Percentiles rank a stretch among this genome's conserved stretches.
Evolutionary conservation across 2,329 filamentous ascomycete species (phyloP).

Genomic region (Coniochaeta pulveracea): DNA sequence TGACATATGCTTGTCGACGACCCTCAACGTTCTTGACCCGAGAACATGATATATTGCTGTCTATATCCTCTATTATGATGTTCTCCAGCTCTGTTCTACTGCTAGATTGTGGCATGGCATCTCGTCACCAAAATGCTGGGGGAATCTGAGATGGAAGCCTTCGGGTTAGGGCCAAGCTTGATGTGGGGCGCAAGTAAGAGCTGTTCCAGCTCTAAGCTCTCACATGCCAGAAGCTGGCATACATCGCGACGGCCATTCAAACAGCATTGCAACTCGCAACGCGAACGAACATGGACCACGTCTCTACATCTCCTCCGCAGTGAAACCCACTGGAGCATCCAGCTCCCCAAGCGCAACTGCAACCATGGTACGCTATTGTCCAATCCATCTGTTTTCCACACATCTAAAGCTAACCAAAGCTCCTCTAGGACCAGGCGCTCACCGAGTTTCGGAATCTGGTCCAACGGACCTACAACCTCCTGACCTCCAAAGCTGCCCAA

Average conservation of each 20-base stretch:
- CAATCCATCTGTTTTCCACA: too few species aligned
- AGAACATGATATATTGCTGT: too few species aligned
- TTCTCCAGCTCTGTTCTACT: too few species aligned
- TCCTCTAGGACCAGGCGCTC: background rate
- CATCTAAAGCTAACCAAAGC: background rate
- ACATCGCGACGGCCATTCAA: background rate
- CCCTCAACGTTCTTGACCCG: too few species aligned
- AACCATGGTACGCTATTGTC: background rate
- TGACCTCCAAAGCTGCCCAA: constrained; percentile 40
- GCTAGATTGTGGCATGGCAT: too few species aligned
- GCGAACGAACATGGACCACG: background rate
- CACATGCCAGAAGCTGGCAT: constrained; percentile 2
- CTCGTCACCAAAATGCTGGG: too few species aligned
- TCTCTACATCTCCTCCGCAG: constrained; percentile 1
- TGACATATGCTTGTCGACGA: too few species aligned
- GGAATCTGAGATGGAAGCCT: too few species aligned
- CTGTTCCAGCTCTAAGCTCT: background rate
- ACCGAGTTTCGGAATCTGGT: constrained; percentile 14
- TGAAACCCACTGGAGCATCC: background rate
- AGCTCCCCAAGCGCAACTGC: background rate
- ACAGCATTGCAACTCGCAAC: background rate
- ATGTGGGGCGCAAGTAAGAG: too few species aligned
- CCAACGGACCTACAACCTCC: constrained; percentile 20
- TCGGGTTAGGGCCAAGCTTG: too few species aligned
- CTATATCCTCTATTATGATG: too few species aligned